Conservation (phyloP, 1,284 basidiomycete species). For the Irpex sp. region DNA sequence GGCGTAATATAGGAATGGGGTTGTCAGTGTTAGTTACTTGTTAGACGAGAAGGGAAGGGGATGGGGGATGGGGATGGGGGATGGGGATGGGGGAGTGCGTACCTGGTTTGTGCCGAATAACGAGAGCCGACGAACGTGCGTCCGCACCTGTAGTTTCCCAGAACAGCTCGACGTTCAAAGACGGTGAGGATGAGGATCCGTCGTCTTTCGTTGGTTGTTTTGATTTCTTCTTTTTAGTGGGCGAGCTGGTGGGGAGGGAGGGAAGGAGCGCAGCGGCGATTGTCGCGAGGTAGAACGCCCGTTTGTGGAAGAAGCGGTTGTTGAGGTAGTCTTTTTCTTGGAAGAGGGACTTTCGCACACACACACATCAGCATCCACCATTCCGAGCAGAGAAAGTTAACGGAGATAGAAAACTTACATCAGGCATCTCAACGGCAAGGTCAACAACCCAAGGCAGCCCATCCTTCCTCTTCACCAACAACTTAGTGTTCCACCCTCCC, state of each 20-base stretch:
- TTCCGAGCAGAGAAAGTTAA: too few species aligned
- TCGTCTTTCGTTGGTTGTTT: slow-evolving; percentile 34
- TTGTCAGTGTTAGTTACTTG: slow-evolving; percentile 16
- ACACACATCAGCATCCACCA: not conserved
- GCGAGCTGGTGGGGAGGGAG: slow-evolving; percentile 6
- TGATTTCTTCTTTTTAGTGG: not conserved
- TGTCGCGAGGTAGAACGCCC: slow-evolving; percentile 85
- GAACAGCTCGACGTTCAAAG: slow-evolving; percentile 47
- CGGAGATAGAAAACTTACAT: slow-evolving; percentile 53
- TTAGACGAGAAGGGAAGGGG: too few species aligned
- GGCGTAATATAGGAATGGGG: slow-evolving; percentile 3
- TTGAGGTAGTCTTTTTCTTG: slow-evolving; percentile 96
- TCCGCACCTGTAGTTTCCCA: slow-evolving; percentile 65
- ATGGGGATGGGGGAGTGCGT: slow-evolving; percentile 13
- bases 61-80: too few species aligned
- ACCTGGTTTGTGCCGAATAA: slow-evolving; percentile 60
- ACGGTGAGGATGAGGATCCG: not conserved
- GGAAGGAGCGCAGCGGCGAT: slow-evolving; percentile 63
- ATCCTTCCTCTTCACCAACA: slow-evolving; percentile 63
- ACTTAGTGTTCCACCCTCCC: slow-evolving; percentile 75
- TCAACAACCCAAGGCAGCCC: slow-evolving; percentile 72
- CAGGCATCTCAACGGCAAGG: slow-evolving; percentile 84
- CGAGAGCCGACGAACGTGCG: slow-evolving; percentile 65
- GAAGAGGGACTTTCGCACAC: slow-evolving; percentile 58
- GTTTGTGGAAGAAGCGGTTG: slow-evolving; percentile 89